Conservation (phyloP, 768 basidiomycete species). For the Lentinula guzmanii region DNA sequence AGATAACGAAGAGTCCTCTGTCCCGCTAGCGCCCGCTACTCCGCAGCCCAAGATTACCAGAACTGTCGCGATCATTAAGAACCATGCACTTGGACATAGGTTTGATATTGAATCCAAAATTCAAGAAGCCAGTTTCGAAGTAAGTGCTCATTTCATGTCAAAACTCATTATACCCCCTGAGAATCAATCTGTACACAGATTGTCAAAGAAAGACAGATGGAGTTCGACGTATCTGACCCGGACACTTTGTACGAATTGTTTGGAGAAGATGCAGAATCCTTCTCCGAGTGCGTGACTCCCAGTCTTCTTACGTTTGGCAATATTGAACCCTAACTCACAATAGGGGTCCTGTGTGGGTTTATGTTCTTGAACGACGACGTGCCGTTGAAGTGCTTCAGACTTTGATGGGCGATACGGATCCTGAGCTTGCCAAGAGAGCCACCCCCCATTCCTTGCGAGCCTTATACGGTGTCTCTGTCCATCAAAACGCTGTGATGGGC, state of each 20-base stretch:
- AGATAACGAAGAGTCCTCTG: conserved; percentile 7
- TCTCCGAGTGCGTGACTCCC: conserved; percentile 58
- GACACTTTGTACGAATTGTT: conserved; percentile 77
- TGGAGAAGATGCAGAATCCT: conserved; percentile 66
- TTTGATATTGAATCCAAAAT: conserved; percentile 80
- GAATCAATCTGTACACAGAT: conserved; percentile 38
- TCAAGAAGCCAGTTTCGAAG: conserved; percentile 79
- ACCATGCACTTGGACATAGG: conserved; percentile 63
- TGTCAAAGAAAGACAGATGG: conserved; percentile 85
- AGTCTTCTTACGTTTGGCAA: conserved; percentile 5
- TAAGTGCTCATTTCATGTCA: conserved; percentile 24
- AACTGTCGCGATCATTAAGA: conserved; percentile 82
- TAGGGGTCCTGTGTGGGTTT: conserved; percentile 89
- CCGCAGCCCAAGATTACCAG: conserved; percentile 33
- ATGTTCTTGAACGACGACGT: conserved; percentile 77
- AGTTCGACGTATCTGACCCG: conserved; percentile 77
- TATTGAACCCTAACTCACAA: background rate
- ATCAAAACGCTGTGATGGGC: conserved; percentile 69
- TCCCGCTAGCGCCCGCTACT: conserved; percentile 5
- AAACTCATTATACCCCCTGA: background rate
- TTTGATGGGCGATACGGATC: conserved; percentile 67
- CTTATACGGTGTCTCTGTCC: conserved; percentile 48
- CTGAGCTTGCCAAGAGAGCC: conserved; percentile 44
- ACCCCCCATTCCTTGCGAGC: conserved; percentile 68
- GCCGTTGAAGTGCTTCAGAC: conserved; percentile 78